These are phyloP conservation scores for Xylaria sp. DNA, from an alignment of 2,329 filamentous ascomycete species.

Conservation along the genomic window DNA sequence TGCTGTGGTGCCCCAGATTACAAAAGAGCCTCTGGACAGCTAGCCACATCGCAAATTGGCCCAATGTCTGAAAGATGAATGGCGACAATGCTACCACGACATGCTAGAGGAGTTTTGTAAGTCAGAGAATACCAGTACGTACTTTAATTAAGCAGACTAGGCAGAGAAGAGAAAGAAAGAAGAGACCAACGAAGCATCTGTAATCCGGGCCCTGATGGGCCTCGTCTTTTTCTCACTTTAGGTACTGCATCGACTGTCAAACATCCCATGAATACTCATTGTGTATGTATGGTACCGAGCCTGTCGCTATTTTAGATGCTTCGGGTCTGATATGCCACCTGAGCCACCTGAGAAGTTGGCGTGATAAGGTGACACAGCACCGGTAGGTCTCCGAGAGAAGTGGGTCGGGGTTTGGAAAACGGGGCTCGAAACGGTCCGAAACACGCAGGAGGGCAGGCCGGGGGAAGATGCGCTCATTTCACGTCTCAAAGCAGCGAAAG, in stretches of 20 bases:
- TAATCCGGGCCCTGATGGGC: no score
- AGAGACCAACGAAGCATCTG: no score
- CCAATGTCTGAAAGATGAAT: conserved; percentile 1
- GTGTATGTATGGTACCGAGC: neutral
- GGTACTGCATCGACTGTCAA: no score
- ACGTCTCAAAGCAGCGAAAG: conserved; percentile 21
- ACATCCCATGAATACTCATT: no score
- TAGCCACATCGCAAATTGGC: conserved; percentile 5
- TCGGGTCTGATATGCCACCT: neutral
- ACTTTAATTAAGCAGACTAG: neutral
- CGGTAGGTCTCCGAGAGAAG: conserved; percentile 17
- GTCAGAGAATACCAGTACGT: neutral
- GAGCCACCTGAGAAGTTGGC: neutral
- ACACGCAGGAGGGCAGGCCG: conserved; percentile 26
- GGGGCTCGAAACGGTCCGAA: conserved; percentile 30
- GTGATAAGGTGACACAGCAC: conserved; percentile 4
- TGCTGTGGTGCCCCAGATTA: neutral
- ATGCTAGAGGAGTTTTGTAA: conserved; percentile 5
- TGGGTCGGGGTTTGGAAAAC: conserved; percentile 14
- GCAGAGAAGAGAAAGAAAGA: no score
- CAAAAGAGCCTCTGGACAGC: neutral
- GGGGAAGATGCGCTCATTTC: conserved; percentile 20
- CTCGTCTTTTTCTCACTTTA: no score
- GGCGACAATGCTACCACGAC: neutral
- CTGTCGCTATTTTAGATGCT: neutral